These are phyloP conservation scores for Saccharomyces hybrid DNA, from an alignment of 1,139 yeast genomes.

Conservation along the genomic window DNA sequence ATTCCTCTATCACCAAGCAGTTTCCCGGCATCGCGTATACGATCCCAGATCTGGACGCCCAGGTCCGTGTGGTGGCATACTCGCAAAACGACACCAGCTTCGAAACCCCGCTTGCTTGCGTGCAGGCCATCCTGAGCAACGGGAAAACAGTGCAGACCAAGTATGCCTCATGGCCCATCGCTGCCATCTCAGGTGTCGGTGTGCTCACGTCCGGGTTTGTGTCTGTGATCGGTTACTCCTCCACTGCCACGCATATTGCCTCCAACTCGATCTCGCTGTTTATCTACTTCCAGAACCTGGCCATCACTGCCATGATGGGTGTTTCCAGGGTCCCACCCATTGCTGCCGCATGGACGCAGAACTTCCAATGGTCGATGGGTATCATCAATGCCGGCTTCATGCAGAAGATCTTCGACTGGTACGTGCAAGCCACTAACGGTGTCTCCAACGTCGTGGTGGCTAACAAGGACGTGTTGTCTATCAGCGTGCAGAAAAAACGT, in stretches of 20 bases:
- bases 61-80: slow-evolving; percentile 67
- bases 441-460: slow-evolving; percentile 63
- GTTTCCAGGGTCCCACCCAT: slow-evolving; percentile 90
- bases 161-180: slow-evolving; percentile 96
- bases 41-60: slow-evolving; percentile 90
- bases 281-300: slow-evolving; percentile 87
- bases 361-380: slow-evolving; percentile 95
- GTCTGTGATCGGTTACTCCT: slow-evolving; percentile 80
- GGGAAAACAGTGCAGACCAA: slow-evolving; percentile 92
- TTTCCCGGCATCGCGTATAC: slow-evolving; percentile 83
- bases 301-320: slow-evolving; percentile 93
- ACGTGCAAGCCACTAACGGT: slow-evolving; percentile 95
- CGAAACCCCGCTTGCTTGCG: slow-evolving; percentile 68
- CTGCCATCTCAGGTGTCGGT: slow-evolving; percentile 84
- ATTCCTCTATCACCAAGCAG: slow-evolving; percentile 37
- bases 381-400: slow-evolving; percentile 72
- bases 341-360: slow-evolving; percentile 97
- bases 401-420: slow-evolving; percentile 87
- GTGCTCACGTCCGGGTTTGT: slow-evolving; percentile 79
- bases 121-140: slow-evolving; percentile 77
- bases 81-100: slow-evolving; percentile 36
- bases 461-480: slow-evolving; percentile 48
- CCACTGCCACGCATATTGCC: slow-evolving; percentile 94
- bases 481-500: slow-evolving; percentile 66
- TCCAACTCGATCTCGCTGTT: slow-evolving; percentile 89